Conservation (phyloP, 2,329 filamentous ascomycete species). For the Myrmaecium sp. region DNA sequence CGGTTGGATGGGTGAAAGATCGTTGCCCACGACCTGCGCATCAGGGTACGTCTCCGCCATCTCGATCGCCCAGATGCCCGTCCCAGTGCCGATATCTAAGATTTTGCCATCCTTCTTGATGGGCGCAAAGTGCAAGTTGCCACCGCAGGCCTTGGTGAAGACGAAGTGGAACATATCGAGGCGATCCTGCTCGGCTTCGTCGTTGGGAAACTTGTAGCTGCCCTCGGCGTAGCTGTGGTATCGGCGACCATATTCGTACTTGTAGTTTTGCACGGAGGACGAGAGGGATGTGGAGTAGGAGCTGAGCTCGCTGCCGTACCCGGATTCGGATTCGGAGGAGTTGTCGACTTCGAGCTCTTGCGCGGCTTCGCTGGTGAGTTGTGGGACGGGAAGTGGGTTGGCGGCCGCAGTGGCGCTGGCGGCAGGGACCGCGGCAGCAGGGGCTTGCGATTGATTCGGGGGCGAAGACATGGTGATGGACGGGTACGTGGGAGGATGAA, state of each 20-base stretch:
- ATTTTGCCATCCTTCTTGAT: no score
- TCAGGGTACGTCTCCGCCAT: conserved; percentile 6
- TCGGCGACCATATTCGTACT: conserved; percentile 20
- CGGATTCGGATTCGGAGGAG: conserved; percentile 4
- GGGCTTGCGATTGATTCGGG: no score
- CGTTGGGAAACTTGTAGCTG: conserved; percentile 19
- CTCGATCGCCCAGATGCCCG: conserved; percentile 13
- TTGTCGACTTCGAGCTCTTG: conserved; percentile 1
- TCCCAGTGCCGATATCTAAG: conserved; percentile 9
- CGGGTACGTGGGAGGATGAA: no score
- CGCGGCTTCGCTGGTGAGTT: no score
- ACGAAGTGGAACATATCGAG: conserved; percentile 23
- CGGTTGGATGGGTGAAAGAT: conserved; percentile 22
- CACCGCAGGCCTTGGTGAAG: conserved; percentile 17
- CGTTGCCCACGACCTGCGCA: conserved; percentile 16
- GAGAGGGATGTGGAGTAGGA: conserved; percentile 15
- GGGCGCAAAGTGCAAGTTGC: conserved; percentile 20
- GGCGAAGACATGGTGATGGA: no score
- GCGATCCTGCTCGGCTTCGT: conserved; percentile 22
- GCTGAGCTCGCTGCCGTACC: conserved; percentile 2
- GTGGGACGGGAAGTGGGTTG: no score
- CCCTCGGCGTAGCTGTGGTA: conserved; percentile 21
- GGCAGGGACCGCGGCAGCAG: no score
- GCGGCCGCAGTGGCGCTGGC: no score
- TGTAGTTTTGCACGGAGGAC: conserved; percentile 20